Evolutionary conservation across 257 asterid genomes (phyloP), one percentile per base, ranked within the genome.

Genomic region (Verbascum thapsus): DNA sequence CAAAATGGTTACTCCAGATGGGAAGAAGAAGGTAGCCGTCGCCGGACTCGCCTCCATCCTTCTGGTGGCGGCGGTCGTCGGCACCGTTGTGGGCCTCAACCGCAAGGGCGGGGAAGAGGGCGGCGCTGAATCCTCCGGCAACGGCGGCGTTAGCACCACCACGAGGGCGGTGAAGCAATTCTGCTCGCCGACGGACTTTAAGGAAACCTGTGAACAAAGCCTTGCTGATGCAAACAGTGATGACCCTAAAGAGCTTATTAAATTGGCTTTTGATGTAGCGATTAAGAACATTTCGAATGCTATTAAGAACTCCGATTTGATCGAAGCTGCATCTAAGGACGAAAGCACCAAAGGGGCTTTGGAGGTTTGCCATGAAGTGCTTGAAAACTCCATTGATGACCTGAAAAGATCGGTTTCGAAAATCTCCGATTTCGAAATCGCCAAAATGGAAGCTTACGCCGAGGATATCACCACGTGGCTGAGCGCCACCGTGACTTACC

Each of bases 171-270:
- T 78, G 6, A 17, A 72, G 7, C 69, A 80, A 10, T 34, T 90
- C 0, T 90, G 97, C 64, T 44, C 74, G 17, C 75, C 86, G 0
- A 88, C 91, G 0, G 88, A 83, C 63, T 87, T 85, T 65, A 77
- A 83, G 34, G 82, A 75, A 4, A 45, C 81, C 1, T 90, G 96
- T 43, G 80, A 63, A 8, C 26, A 48, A 0, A 90, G 88, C 62
- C 81, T 90, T 0, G 38, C 81, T 9, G 6, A 23, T 0, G 86
- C 95, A 67, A 67, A 83, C 72, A 67, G 85, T 35, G 59, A 58
- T 4, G 80, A 90, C 58, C 91, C 89, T 8, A 80, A 71, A 18
- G 85, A 79, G 52, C 86, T 90, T 5, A 66, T 87, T 13, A 60
- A 58, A 80, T 17, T 34, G 4, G 95, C 91, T 0, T 75, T 90